A percentile compares a stretch with the other conserved stretches of the same genome.
Evolutionary conservation across 192 early-diverging fungal genomes (phyloP).

Genomic region (Umbelopsis ramanniana): DNA sequence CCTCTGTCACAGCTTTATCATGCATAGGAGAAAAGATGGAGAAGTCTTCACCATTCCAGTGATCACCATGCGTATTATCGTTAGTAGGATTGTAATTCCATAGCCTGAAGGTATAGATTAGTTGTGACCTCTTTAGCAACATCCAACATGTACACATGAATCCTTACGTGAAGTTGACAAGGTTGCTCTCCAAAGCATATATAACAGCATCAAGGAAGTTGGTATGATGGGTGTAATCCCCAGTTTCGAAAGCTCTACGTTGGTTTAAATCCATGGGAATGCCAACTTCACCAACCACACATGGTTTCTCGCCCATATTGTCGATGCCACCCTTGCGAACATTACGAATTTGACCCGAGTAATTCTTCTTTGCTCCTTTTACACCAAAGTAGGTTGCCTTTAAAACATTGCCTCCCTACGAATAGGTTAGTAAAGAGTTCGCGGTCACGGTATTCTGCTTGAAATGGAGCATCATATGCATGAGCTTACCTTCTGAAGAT

Average conservation of each 20-base stretch:
- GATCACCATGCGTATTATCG: slow-evolving; percentile 79
- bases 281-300: slow-evolving; percentile 80
- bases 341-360: slow-evolving; percentile 72
- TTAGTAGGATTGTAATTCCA: slow-evolving; percentile 89
- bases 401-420: slow-evolving; percentile 73
- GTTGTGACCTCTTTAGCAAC: not conserved
- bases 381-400: slow-evolving; percentile 80
- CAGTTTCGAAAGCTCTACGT: slow-evolving; percentile 67
- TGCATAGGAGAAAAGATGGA: slow-evolving; percentile 63
- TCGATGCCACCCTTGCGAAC: slow-evolving; percentile 60
- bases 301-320: slow-evolving; percentile 67
- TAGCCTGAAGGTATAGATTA: slow-evolving; percentile 41
- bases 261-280: slow-evolving; percentile 90
- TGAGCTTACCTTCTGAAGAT: slow-evolving; percentile 60
- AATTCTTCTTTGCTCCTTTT: slow-evolving; percentile 76
- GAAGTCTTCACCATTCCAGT: slow-evolving; percentile 89
- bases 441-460: not conserved
- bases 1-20: not conserved
- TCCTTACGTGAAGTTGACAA: slow-evolving; percentile 76
- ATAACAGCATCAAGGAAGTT: slow-evolving; percentile 81
- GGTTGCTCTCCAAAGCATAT: slow-evolving; percentile 69
- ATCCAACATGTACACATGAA: not conserved
- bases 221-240: slow-evolving; percentile 73
- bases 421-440: slow-evolving; percentile 16
- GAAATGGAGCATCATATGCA: slow-evolving; percentile 11